Evolutionary conservation across 371 early-diverging fungal genomes (phyloP).

Genomic region (Smittium mucronatum): DNA sequence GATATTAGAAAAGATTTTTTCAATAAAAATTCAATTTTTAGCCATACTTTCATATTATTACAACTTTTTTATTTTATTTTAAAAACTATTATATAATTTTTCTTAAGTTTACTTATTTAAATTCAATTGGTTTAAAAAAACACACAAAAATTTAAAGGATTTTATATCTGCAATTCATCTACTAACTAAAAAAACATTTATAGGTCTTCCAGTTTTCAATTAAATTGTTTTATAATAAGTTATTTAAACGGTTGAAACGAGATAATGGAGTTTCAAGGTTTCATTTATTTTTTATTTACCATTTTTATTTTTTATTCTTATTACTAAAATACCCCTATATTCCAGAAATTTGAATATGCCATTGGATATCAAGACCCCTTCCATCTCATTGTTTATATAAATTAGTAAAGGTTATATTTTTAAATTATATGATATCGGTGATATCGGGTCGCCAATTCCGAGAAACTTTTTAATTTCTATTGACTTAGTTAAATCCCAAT

Average conservation of each 20-base stretch:
- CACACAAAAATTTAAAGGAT: not conserved
- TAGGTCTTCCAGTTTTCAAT: not conserved
- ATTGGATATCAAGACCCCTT: not conserved
- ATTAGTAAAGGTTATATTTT: not conserved
- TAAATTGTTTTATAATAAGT: too few relatives aligned
- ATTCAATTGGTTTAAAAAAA: not conserved
- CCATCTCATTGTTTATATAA: not conserved
- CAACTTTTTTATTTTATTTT: not conserved
- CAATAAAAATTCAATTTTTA: not conserved
- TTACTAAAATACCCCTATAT: constrained; percentile 12
- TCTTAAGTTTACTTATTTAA: not conserved
- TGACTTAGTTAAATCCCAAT: not conserved
- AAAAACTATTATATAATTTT: not conserved
- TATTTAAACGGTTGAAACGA: not conserved
- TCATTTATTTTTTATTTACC: constrained; percentile 8
- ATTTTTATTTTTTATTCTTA: constrained; percentile 10
- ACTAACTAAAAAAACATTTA: not conserved
- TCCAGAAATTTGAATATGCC: not conserved
- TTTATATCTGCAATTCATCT: not conserved
- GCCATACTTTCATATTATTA: not conserved
- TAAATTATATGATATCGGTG: not conserved
- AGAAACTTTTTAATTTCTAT: not conserved
- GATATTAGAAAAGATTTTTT: not conserved
- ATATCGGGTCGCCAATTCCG: not conserved
- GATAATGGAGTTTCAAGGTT: not conserved